A percentile compares a stretch with the other conserved stretches of the same genome.
Conservation (phyloP, 805 yeast genomes). For the Saccharomycopsis microspora region DNA sequence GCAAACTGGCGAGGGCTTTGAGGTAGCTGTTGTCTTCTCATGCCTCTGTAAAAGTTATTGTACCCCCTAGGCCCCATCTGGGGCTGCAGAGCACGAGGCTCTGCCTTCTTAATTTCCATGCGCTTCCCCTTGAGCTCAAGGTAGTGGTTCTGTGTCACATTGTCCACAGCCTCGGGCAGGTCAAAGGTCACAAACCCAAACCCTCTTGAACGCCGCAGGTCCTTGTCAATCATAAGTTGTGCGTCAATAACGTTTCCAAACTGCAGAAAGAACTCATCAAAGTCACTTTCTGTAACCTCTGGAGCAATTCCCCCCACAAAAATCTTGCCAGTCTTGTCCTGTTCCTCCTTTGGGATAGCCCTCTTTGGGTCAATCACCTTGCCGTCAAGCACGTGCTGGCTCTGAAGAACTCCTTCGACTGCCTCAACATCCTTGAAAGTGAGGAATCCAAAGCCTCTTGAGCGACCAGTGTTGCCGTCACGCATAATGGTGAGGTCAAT, state of each 20-base stretch:
- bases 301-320: constrained; percentile 96
- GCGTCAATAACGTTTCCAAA: constrained; percentile 92
- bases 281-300: constrained; percentile 84
- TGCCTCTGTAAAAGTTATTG: constrained; percentile 4
- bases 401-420: constrained; percentile 76
- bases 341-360: constrained; percentile 96
- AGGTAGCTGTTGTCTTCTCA: constrained; percentile 1
- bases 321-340: constrained; percentile 91
- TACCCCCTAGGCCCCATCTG: constrained; percentile 19
- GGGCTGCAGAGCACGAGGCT: constrained; percentile 63
- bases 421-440: constrained; percentile 75
- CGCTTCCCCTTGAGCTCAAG: constrained; percentile 77
- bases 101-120: constrained; percentile 78
- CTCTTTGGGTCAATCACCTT: constrained; percentile 95
- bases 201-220: constrained; percentile 93
- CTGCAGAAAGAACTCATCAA: constrained; percentile 73
- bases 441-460: constrained; percentile 91
- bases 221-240: constrained; percentile 94
- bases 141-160: constrained; percentile 72
- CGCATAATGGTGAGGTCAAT: constrained; percentile 87
- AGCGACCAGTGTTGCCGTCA: constrained; percentile 80
- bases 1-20: background rate
- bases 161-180: constrained; percentile 86
- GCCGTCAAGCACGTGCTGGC: constrained; percentile 87
- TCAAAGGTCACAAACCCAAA: constrained; percentile 96